Base-by-base conservation (phyloP, 2,329 filamentous ascomycete genomes). In the Conoideocrella luteorostrata region DNA sequence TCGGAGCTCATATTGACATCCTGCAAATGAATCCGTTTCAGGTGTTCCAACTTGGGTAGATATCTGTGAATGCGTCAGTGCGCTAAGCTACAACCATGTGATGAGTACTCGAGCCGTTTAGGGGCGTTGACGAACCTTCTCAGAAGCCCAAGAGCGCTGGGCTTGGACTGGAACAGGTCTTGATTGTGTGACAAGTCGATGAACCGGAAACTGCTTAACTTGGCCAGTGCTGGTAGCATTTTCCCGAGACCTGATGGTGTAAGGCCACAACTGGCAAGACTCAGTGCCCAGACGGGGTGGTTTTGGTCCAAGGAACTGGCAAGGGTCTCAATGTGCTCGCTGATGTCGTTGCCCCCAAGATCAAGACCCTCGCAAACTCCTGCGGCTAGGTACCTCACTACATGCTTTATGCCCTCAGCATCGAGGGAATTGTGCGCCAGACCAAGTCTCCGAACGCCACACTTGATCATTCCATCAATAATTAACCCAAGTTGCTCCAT, bases 151-250 rank as follows among this genome's bases (percentile, higher is more conserved):
- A 93, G 72, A 2, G 86, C 86, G 56, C 80, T 88, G n/a, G 86
- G 82, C 33, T 84, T 73, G 4, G 73, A 72, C 41, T 81, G 77
- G 59, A 95, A 95, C 13, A 98, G 72, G 17, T 80, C 80, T 24
- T 76, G 85, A 54, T 97, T 97, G 56, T 95, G 88, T 5, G 88
- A 95, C 28, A 98, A 71, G 60, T 97, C 93, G 47, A 98, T 80
- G 59, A 96, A 96, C 17, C 86, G 82, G 58, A 96, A 84, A 50
- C 84, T 78, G 2, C 75, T 73, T 44, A 96, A 69, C 51, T 75
- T 79, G 21, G 77, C 72, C 43, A 97, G 66, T 6, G 79, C 79
- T 4, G 88, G 88, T 40, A 97, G 74, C 11, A 97, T 71, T 43
- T 80, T 78, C 62, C 78, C 84, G 18, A 97, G 69, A 10, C 84